phyloP scores from a whole-genome alignment of 1,284 basidiomycete species.

The Meira nashicola region DNA sequence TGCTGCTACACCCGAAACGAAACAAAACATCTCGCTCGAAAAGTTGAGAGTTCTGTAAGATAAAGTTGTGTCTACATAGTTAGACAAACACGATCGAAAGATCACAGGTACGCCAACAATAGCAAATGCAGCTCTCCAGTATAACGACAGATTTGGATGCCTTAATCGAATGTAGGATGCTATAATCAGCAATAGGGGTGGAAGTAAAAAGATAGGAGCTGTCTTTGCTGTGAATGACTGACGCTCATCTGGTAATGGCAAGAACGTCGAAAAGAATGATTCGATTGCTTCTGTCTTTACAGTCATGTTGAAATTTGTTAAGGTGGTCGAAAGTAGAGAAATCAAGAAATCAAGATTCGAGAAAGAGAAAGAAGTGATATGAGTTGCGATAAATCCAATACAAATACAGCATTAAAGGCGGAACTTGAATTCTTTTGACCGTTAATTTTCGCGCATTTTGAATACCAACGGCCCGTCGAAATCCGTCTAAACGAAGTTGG shows the following conservation, averaged over 20 bases:
- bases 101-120: background rate
- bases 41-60: background rate
- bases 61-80: background rate
- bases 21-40: background rate
- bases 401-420: too few relatives aligned
- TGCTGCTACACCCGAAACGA: background rate
- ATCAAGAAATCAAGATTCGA: too few relatives aligned
- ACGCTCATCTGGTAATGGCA: background rate
- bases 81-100: background rate
- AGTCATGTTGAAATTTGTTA: too few relatives aligned
- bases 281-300: too few relatives aligned
- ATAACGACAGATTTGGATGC: background rate
- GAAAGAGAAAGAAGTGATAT: too few relatives aligned
- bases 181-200: background rate
- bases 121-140: background rate
- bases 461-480: too few relatives aligned
- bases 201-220: background rate
- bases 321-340: too few relatives aligned
- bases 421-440: too few relatives aligned
- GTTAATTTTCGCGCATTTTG: too few relatives aligned
- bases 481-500: too few relatives aligned
- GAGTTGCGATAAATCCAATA: too few relatives aligned
- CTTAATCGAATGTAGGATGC: background rate
- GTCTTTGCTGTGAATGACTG: background rate
- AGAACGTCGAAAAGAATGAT: background rate